Evolutionary conservation across 495 filamentous ascomycete species (phyloP).

Genomic region (Oleoguttula mirabilis): DNA sequence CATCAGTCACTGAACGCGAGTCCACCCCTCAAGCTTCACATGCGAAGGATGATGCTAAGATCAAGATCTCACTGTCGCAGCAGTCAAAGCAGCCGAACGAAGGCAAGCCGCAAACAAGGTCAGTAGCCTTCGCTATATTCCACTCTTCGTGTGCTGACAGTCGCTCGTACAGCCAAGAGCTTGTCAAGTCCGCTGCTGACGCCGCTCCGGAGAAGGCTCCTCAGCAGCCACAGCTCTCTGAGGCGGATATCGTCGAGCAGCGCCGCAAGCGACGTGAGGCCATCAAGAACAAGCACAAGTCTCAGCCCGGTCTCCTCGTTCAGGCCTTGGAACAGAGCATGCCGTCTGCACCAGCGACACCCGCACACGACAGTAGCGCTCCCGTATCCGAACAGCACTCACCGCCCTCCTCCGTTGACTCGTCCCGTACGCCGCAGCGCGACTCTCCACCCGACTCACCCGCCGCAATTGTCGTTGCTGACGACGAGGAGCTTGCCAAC

Average conservation of each 20-base stretch:
- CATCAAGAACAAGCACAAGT: conserved; percentile 71
- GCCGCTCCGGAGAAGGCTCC: not conserved
- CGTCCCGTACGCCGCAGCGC: conserved; percentile 38
- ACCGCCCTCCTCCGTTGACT: conserved; percentile 22
- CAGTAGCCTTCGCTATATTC: too few relatives aligned
- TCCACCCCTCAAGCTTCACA: conserved; percentile 14
- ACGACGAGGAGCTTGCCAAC: conserved; percentile 57
- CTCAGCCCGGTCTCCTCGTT: conserved; percentile 57
- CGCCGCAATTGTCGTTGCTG: conserved; percentile 41
- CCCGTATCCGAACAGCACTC: conserved; percentile 12
- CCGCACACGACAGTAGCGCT: conserved; percentile 11
- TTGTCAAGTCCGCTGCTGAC: not conserved
- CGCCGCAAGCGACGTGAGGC: conserved; percentile 79
- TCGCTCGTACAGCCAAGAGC: not conserved
- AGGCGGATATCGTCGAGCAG: conserved; percentile 71
- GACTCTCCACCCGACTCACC: conserved; percentile 39
- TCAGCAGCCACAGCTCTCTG: conserved; percentile 22
- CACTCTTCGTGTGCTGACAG: not conserved
- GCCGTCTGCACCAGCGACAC: conserved; percentile 10
- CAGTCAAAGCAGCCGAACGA: not conserved
- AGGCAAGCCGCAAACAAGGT: conserved; percentile 1
- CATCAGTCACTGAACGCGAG: conserved; percentile 21
- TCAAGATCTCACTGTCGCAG: conserved; percentile 11
- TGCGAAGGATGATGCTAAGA: conserved; percentile 10
- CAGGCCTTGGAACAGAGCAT: conserved; percentile 41